Evolutionary conservation across 805 yeast genomes (phyloP).

Genomic region (Candida alai): DNA sequence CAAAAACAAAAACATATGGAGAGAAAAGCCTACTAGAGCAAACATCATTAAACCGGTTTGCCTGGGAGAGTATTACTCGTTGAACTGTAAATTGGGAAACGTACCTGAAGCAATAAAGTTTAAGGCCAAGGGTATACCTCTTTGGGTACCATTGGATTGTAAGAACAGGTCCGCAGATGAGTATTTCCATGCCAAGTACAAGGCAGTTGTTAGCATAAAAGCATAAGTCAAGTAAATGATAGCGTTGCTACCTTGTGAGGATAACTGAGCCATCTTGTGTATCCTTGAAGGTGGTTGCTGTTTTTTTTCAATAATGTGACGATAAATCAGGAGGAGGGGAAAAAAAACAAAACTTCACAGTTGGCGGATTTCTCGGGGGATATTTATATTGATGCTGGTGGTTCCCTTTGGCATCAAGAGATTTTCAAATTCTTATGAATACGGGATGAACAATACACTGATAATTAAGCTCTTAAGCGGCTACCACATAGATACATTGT

Average conservation of each 20-base stretch:
- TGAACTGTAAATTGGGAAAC: conserved; percentile 29
- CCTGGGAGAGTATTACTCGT: too few relatives aligned
- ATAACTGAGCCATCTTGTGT: conserved; percentile 21
- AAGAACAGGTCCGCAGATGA: conserved; percentile 56
- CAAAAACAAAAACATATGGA: background rate
- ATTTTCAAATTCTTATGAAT: too few relatives aligned
- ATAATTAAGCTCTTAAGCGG: too few relatives aligned
- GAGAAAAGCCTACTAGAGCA: background rate
- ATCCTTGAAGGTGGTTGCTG: background rate
- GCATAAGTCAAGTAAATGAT: conserved; percentile 39
- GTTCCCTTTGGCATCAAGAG: too few relatives aligned
- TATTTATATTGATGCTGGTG: background rate
- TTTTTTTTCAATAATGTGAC: too few relatives aligned
- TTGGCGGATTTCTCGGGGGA: background rate
- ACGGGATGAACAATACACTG: too few relatives aligned
- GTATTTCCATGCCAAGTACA: conserved; percentile 52
- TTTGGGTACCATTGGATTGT: conserved; percentile 76
- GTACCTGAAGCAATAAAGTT: conserved; percentile 89
- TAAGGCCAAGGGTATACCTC: conserved; percentile 75
- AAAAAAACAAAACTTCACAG: background rate
- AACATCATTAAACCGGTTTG: background rate
- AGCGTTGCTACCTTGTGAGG: conserved; percentile 41
- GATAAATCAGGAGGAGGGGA: conserved; percentile 3
- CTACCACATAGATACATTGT: too few relatives aligned
- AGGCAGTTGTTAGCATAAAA: conserved; percentile 37